Conservation (phyloP, 192 early-diverging fungal genomes). For the Backusella parvicylindrica region DNA sequence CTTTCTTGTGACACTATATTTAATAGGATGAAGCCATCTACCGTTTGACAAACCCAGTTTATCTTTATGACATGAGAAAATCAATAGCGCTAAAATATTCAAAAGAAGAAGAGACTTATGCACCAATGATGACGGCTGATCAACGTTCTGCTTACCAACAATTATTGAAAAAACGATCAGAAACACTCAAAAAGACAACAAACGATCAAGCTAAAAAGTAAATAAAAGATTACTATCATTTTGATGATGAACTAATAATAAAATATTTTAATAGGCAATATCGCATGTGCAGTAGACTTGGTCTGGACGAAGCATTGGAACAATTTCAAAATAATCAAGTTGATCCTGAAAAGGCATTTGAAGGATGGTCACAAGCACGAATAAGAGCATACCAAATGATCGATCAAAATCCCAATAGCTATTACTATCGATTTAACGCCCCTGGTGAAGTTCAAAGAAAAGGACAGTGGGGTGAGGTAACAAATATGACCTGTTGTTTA, state of each 20-base stretch:
- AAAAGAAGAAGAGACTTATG: constrained; percentile 14
- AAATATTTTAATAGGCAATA: constrained; percentile 39
- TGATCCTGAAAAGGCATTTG: constrained; percentile 81
- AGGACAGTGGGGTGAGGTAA: constrained; percentile 80
- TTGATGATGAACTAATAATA: background rate
- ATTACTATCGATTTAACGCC: constrained; percentile 97
- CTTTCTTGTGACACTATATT: background rate
- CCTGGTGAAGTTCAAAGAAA: constrained; percentile 91
- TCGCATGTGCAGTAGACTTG: constrained; percentile 66
- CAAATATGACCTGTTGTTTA: background rate
- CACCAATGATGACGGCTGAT: constrained; percentile 66
- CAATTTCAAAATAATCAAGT: constrained; percentile 74
- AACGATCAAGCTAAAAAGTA: constrained; percentile 68
- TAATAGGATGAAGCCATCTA: constrained; percentile 73
- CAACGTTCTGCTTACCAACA: constrained; percentile 82
- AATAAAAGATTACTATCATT: background rate
- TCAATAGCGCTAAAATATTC: constrained; percentile 56
- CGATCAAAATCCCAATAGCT: constrained; percentile 90
- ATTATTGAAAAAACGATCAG: constrained; percentile 73
- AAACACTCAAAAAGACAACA: constrained; percentile 73
- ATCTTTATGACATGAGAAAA: constrained; percentile 64
- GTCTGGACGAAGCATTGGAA: constrained; percentile 81
- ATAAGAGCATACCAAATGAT: constrained; percentile 89
- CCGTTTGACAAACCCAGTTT: constrained; percentile 74
- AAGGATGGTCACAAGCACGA: constrained; percentile 91